Evolutionary conservation across 805 yeast species (phyloP).

Genomic region (Diddensiella caesifluorescens): DNA sequence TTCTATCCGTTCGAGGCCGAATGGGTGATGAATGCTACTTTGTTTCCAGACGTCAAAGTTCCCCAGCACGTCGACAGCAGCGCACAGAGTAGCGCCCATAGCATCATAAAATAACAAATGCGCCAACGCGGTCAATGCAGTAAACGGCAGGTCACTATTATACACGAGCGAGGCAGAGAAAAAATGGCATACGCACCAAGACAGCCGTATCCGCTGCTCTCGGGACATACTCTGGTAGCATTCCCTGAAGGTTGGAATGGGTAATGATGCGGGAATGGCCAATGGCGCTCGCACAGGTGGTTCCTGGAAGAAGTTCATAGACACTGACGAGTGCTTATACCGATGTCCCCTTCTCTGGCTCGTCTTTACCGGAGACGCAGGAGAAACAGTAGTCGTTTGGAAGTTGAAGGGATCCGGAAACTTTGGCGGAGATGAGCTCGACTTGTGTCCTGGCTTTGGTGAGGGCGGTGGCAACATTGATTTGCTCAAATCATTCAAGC

Average conservation of each 20-base stretch:
- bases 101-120: constrained; percentile 87
- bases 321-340: constrained; percentile 92
- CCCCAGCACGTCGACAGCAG: constrained; percentile 72
- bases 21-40: constrained; percentile 78
- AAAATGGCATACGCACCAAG: constrained; percentile 57
- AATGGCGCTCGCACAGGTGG: constrained; percentile 69
- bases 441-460: constrained; percentile 6
- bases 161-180: constrained; percentile 51
- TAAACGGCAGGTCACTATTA: constrained; percentile 53
- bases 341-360: constrained; percentile 80
- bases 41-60: constrained; percentile 90
- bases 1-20: constrained; percentile 89
- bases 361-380: constrained; percentile 25
- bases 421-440: constrained; percentile 5
- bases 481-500: background rate
- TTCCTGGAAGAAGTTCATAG: constrained; percentile 92
- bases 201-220: constrained; percentile 53
- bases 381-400: constrained; percentile 44
- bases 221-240: constrained; percentile 52
- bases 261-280: constrained; percentile 57
- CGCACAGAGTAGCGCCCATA: constrained; percentile 63
- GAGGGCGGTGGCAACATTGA: constrained; percentile 10
- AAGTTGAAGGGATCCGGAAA: constrained; percentile 54
- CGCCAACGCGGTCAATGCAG: constrained; percentile 68
- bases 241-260: constrained; percentile 67